Conservation (phyloP, 192 early-diverging fungal genomes). For the Lobosporangium transversale region DNA sequence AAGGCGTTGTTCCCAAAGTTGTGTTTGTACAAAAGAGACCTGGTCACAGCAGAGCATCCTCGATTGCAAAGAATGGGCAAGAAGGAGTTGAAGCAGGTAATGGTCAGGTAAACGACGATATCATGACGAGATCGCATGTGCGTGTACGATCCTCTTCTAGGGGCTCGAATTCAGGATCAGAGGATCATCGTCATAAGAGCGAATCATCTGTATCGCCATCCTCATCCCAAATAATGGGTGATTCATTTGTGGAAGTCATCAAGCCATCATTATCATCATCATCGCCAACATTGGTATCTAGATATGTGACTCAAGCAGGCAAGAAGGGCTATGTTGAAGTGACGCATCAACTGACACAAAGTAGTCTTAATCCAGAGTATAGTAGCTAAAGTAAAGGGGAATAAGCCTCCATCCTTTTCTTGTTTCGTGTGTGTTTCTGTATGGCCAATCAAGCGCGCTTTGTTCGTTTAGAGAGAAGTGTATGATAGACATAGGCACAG, state of each 20-base stretch:
- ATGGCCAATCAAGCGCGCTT: too few species aligned
- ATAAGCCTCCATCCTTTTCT: too few species aligned
- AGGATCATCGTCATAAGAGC: slow-evolving; percentile 1
- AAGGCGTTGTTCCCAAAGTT: slow-evolving; percentile 52
- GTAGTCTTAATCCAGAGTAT: slow-evolving; percentile 35
- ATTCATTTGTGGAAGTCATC: slow-evolving; percentile 49
- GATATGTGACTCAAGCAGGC: slow-evolving; percentile 50
- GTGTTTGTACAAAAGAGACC: slow-evolving; percentile 47
- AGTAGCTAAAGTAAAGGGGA: neutral
- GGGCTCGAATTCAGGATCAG: slow-evolving; percentile 23
- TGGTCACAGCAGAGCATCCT: slow-evolving; percentile 27
- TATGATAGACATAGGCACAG: too few species aligned
- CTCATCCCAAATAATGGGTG: slow-evolving; percentile 21
- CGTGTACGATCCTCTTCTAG: slow-evolving; percentile 26
- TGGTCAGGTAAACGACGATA: too few species aligned
- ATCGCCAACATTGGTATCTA: slow-evolving; percentile 22
- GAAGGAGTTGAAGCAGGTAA: neutral
- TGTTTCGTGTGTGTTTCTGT: too few species aligned
- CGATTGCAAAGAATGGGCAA: slow-evolving; percentile 6
- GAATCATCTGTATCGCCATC: neutral
- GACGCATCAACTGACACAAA: slow-evolving; percentile 31
- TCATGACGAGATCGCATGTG: slow-evolving; percentile 43
- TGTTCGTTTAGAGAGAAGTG: too few species aligned
- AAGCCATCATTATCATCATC: neutral
- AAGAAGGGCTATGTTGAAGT: slow-evolving; percentile 50